These are phyloP conservation scores for Starmerella cellae DNA, from an alignment of 805 yeast species.

Conservation along the genomic window DNA sequence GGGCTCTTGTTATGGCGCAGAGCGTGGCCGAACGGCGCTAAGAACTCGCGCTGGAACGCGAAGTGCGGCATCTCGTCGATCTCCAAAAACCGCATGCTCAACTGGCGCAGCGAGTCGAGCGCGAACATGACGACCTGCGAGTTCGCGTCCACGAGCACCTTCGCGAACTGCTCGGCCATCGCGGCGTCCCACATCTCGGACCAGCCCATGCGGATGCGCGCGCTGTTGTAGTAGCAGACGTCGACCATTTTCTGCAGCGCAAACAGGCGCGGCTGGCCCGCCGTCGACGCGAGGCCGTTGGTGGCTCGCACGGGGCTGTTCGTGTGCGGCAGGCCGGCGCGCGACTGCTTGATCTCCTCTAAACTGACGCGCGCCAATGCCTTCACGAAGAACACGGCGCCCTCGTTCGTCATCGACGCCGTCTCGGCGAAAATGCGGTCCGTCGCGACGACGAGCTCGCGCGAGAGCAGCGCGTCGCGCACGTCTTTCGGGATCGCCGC, in stretches of 20 bases:
- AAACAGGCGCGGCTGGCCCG: slow-evolving; percentile 43
- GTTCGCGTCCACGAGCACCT: slow-evolving; percentile 70
- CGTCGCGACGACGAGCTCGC: slow-evolving; percentile 37
- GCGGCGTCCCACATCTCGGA: slow-evolving; percentile 77
- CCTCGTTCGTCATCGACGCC: slow-evolving; percentile 63
- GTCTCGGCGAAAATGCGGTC: slow-evolving; percentile 82
- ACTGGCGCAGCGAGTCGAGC: slow-evolving; percentile 81
- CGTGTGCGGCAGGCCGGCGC: too few relatives aligned
- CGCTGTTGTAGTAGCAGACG: slow-evolving; percentile 95
- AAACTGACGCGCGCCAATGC: slow-evolving; percentile 76
- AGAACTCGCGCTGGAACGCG: slow-evolving; percentile 86
- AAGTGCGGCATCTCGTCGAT: slow-evolving; percentile 91
- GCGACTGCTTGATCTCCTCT: slow-evolving; percentile 85
- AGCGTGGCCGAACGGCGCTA: slow-evolving; percentile 77
- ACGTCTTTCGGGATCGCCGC: slow-evolving; percentile 33
- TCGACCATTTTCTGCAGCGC: slow-evolving; percentile 92
- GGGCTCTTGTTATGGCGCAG: slow-evolving; percentile 51
- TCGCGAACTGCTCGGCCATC: slow-evolving; percentile 79
- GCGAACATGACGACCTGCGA: slow-evolving; percentile 75
- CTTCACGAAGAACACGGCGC: slow-evolving; percentile 73
- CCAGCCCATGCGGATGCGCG: slow-evolving; percentile 93
- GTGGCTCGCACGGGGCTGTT: slow-evolving; percentile 27
- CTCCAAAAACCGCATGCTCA: slow-evolving; percentile 82
- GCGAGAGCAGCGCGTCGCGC: slow-evolving; percentile 26
- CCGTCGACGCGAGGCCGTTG: neutral